Percentiles rank a stretch among this genome's conserved stretches.
Conservation (phyloP, 495 filamentous ascomycete species). For the Niebla homalea region DNA sequence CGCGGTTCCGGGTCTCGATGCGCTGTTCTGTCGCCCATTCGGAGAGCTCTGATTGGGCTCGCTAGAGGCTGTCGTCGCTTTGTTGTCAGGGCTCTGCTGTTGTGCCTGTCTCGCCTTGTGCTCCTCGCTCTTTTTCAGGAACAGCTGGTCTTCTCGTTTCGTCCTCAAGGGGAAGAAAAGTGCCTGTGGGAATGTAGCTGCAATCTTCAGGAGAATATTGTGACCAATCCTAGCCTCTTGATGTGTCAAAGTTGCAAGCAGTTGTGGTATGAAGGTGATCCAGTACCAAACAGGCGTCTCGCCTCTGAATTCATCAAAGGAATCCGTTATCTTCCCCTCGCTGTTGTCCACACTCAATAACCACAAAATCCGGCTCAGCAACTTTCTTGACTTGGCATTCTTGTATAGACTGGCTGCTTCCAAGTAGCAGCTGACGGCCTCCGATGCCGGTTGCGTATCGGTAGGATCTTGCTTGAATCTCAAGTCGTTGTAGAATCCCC, state of each 20-base stretch:
- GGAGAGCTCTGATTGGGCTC: slow-evolving; percentile 22
- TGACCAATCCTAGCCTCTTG: slow-evolving; percentile 81
- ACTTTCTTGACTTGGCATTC: slow-evolving; percentile 88
- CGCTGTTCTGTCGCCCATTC: slow-evolving; percentile 20
- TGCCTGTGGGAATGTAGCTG: slow-evolving; percentile 86
- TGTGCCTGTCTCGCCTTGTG: slow-evolving; percentile 55
- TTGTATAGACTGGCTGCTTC: slow-evolving; percentile 94
- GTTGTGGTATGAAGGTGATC: slow-evolving; percentile 97
- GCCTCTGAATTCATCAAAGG: slow-evolving; percentile 89
- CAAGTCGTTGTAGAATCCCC: slow-evolving; percentile 94
- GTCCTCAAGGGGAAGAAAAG: slow-evolving; percentile 90
- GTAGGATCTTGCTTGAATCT: slow-evolving; percentile 80
- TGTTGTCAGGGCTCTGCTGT: slow-evolving; percentile 28
- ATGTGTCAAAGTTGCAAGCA: slow-evolving; percentile 76
- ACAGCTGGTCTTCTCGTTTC: slow-evolving; percentile 83
- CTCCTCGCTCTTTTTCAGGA: slow-evolving; percentile 80
- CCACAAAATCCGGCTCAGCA: slow-evolving; percentile 93
- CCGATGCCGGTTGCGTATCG: slow-evolving; percentile 67
- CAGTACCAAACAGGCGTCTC: slow-evolving; percentile 97
- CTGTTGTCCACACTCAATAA: slow-evolving; percentile 86
- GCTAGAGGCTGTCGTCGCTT: slow-evolving; percentile 27
- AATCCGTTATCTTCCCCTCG: slow-evolving; percentile 60
- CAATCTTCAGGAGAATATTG: slow-evolving; percentile 76
- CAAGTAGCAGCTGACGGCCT: slow-evolving; percentile 89
- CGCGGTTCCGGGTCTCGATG: slow-evolving; percentile 37